Conservation (phyloP, 164 flowering plant species). For the Stephania cephalantha region DNA sequence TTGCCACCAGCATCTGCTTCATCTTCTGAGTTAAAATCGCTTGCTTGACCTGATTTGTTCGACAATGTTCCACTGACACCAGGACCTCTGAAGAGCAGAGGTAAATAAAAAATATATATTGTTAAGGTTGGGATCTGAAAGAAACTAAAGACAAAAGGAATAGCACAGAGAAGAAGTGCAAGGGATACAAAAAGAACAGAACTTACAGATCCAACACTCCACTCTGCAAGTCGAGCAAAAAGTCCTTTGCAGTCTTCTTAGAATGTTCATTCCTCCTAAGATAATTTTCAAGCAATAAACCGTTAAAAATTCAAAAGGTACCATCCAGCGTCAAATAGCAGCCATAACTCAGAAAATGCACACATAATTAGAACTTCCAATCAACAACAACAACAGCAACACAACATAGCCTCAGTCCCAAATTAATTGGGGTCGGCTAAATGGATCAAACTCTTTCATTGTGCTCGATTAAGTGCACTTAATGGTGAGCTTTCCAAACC, state of each 20-base stretch:
- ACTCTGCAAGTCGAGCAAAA: constrained; percentile 76
- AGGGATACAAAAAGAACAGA: neutral
- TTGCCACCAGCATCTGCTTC: constrained; percentile 63
- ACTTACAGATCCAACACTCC: constrained; percentile 82
- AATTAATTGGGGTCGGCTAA: too few species aligned
- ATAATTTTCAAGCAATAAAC: neutral
- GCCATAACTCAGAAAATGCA: neutral
- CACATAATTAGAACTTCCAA: neutral
- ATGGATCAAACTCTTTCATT: too few species aligned
- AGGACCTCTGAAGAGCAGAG: constrained; percentile 63
- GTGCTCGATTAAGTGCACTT: too few species aligned
- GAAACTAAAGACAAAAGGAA: neutral
- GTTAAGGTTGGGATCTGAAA: neutral
- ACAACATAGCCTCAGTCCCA: too few species aligned
- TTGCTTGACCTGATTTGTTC: constrained; percentile 59
- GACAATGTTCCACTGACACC: constrained; percentile 45
- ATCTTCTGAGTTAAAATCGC: constrained; percentile 81
- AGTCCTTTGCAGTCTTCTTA: constrained; percentile 64
- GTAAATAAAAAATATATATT: neutral
- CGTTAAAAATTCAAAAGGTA: neutral
- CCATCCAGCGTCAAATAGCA: neutral
- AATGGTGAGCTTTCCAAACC: too few species aligned
- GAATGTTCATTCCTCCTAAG: constrained; percentile 92
- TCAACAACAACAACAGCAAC: too few species aligned
- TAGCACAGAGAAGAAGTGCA: too few species aligned